These are phyloP conservation scores for Spiromastix sp. DNA, from an alignment of 2,329 filamentous ascomycete genomes.

Conservation along the genomic window DNA sequence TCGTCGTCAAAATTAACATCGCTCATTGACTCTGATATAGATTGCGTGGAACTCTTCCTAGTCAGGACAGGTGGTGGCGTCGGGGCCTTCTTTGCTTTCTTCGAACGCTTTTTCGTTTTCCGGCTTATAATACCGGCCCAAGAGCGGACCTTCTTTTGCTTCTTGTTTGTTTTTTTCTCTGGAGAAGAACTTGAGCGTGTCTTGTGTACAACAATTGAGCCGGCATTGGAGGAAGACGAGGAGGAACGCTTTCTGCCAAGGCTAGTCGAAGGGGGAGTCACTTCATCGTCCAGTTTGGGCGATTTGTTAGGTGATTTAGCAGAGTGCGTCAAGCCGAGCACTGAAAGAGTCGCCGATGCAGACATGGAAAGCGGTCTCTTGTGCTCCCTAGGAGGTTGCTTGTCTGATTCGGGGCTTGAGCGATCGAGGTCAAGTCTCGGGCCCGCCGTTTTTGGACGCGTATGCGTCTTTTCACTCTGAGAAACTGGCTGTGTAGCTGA, in stretches of 20 bases:
- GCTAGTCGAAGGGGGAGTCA: too few relatives aligned
- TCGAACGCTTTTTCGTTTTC: slow-evolving; percentile 37
- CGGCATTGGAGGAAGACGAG: too few relatives aligned
- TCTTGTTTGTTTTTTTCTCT: slow-evolving; percentile 32
- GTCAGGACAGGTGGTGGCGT: slow-evolving; percentile 35
- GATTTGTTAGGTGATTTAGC: too few relatives aligned
- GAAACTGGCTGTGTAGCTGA: slow-evolving; percentile 18
- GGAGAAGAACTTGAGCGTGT: slow-evolving; percentile 18
- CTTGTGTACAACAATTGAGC: slow-evolving; percentile 12
- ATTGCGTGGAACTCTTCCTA: slow-evolving; percentile 23
- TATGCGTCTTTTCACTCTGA: slow-evolving; percentile 13
- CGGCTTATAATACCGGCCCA: slow-evolving; percentile 45
- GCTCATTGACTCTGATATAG: slow-evolving; percentile 28
- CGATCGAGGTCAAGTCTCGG: slow-evolving; percentile 24
- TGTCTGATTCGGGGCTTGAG: slow-evolving; percentile 10
- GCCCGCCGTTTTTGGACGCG: slow-evolving; percentile 36
- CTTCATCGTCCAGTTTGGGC: too few relatives aligned
- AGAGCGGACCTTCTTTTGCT: slow-evolving; percentile 64
- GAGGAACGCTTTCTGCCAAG: too few relatives aligned
- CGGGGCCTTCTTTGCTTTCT: slow-evolving; percentile 31
- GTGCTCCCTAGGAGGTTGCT: slow-evolving; percentile 13
- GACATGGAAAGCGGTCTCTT: slow-evolving; percentile 34
- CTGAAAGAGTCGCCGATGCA: slow-evolving; percentile 19
- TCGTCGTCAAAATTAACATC: slow-evolving; percentile 41
- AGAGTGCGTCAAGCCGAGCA: too few relatives aligned